Conservation (phyloP, 331 rosid species). For the Erythrophleum ivorense region DNA sequence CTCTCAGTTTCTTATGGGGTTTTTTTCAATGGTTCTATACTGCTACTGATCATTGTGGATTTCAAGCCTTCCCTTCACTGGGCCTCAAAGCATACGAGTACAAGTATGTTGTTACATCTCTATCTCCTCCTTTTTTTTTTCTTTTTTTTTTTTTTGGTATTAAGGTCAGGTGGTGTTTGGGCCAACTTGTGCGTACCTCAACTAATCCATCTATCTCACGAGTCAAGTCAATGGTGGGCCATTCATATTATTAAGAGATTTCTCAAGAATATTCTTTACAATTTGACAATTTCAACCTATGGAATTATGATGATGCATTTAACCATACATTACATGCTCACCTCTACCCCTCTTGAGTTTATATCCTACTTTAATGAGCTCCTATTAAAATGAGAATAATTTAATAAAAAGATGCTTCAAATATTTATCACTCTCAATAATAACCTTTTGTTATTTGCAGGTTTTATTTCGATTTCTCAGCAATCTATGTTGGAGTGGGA, state of each 20-base stretch:
- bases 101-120: neutral
- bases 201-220: no score
- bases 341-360: no score
- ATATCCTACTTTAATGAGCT: no score
- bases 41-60: constrained; percentile 37
- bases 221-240: no score
- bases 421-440: neutral
- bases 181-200: no score
- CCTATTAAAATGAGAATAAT: neutral
- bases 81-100: constrained; percentile 48
- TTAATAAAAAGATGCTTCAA: neutral
- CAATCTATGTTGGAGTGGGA: constrained; percentile 49
- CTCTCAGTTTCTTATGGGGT: constrained; percentile 58
- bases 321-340: no score
- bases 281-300: no score
- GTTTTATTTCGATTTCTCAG: constrained; percentile 58
- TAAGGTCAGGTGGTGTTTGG: no score
- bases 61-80: constrained; percentile 45
- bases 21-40: constrained; percentile 39
- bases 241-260: no score
- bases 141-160: no score
- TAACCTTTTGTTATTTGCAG: constrained; percentile 28
- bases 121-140: neutral
- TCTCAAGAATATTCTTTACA: no score
- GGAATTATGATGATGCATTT: no score